Conservation (phyloP, 192 early-diverging fungal genomes). For the Umbelopsis vinacea region DNA sequence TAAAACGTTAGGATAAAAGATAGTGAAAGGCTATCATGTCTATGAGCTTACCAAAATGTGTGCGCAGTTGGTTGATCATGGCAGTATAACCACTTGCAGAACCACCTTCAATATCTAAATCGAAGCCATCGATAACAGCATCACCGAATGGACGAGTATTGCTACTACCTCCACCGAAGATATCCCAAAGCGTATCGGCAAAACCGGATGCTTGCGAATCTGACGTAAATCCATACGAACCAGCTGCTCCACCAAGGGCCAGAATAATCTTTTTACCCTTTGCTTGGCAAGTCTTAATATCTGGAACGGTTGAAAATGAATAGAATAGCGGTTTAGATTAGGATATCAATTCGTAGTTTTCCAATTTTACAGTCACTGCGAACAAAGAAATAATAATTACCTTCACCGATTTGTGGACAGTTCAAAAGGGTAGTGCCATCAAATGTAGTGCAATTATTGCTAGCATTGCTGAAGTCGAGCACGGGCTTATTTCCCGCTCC, state of each 20-base stretch:
- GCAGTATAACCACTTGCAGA: constrained; percentile 27
- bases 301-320: constrained; percentile 17
- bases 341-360: too few relatives aligned
- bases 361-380: background rate
- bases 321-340: too few relatives aligned
- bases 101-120: constrained; percentile 33
- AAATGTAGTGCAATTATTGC: constrained; percentile 19
- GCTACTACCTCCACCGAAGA: constrained; percentile 24
- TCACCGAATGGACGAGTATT: constrained; percentile 29
- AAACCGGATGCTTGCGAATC: constrained; percentile 15
- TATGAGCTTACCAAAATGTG: background rate
- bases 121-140: constrained; percentile 34
- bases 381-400: background rate
- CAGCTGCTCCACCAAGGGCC: constrained; percentile 62
- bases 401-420: constrained; percentile 56
- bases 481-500: constrained; percentile 4
- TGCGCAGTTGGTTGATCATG: constrained; percentile 26
- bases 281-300: constrained; percentile 64
- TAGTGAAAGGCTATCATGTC: background rate
- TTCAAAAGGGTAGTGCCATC: constrained; percentile 49
- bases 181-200: constrained; percentile 31
- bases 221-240: constrained; percentile 33
- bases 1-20: background rate
- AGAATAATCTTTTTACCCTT: constrained; percentile 54
- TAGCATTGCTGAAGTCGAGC: background rate